Evolutionary conservation across 257 asterid genomes (phyloP).

Genomic region (Salvia rosmarinus): DNA sequence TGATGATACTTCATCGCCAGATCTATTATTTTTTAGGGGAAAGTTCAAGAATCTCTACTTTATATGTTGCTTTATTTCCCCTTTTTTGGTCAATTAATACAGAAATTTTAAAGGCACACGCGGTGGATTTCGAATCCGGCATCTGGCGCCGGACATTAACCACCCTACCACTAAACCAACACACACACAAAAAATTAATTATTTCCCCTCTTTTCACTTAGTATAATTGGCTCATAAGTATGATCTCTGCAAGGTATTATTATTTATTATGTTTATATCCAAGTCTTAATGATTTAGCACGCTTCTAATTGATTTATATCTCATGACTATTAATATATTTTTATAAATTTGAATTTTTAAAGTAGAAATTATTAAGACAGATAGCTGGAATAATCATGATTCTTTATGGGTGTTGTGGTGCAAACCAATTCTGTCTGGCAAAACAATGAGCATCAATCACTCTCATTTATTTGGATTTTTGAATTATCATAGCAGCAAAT

Average conservation of each 20-base stretch:
- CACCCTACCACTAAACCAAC: too few relatives aligned
- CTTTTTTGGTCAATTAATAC: too few relatives aligned
- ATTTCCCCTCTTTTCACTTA: background rate
- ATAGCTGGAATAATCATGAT: conserved; percentile 20
- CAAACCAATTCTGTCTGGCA: conserved; percentile 32
- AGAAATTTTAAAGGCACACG: too few relatives aligned
- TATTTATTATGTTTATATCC: background rate
- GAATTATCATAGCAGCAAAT: background rate
- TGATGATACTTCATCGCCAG: background rate
- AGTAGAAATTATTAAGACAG: conserved; percentile 2
- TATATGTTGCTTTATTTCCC: background rate
- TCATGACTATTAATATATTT: background rate
- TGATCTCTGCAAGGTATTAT: background rate
- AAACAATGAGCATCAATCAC: conserved; percentile 21
- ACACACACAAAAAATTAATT: too few relatives aligned
- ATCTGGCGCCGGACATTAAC: too few relatives aligned
- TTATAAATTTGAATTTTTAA: too few relatives aligned
- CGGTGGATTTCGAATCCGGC: too few relatives aligned
- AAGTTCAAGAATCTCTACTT: background rate
- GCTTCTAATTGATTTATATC: background rate
- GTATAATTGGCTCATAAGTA: background rate
- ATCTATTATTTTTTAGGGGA: background rate
- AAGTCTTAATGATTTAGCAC: background rate
- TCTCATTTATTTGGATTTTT: conserved; percentile 30
- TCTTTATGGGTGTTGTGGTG: conserved; percentile 12